Percentiles rank a stretch among this genome's conserved stretches.
These are phyloP conservation scores for Agaricus blazei DNA, from an alignment of 768 basidiomycete genomes.

Conservation along the genomic window DNA sequence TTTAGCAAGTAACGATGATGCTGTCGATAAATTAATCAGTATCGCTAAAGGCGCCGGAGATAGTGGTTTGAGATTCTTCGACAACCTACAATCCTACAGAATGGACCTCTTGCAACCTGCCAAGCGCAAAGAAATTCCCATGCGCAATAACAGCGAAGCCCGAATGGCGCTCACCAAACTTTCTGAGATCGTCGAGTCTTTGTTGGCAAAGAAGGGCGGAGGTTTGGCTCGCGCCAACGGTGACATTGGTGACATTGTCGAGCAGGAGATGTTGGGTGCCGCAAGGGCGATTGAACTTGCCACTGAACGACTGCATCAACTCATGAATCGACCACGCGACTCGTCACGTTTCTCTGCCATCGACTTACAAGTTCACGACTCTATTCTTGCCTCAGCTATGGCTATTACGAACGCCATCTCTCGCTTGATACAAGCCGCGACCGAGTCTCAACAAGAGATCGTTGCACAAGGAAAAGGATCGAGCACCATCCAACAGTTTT, in stretches of 20 bases:
- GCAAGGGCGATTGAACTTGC: constrained; percentile 92
- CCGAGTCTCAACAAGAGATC: constrained; percentile 97
- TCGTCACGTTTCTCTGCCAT: constrained; percentile 83
- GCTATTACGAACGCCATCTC: constrained; percentile 95
- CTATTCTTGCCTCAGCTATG: constrained; percentile 89
- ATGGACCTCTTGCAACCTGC: constrained; percentile 71
- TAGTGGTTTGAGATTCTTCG: constrained; percentile 86
- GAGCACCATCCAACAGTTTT: constrained; percentile 91
- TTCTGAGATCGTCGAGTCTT: constrained; percentile 79
- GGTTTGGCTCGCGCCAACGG: constrained; percentile 76
- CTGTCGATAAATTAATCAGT: constrained; percentile 82
- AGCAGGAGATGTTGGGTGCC: constrained; percentile 93
- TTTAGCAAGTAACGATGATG: constrained; percentile 85
- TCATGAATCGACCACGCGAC: constrained; percentile 90
- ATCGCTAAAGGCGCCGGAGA: constrained; percentile 86
- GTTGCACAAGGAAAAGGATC: constrained; percentile 94
- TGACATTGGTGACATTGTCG: constrained; percentile 93
- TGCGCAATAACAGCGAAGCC: constrained; percentile 84
- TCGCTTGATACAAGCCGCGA: constrained; percentile 92
- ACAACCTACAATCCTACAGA: constrained; percentile 94
- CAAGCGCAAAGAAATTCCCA: constrained; percentile 81
- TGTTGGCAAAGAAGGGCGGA: constrained; percentile 79
- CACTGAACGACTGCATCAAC: constrained; percentile 81
- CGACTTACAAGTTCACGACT: constrained; percentile 96
- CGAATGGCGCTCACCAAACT: constrained; percentile 80